Evolutionary conservation across 345 rosid species (phyloP).

Genomic region (Arabidopsis suecica): DNA sequence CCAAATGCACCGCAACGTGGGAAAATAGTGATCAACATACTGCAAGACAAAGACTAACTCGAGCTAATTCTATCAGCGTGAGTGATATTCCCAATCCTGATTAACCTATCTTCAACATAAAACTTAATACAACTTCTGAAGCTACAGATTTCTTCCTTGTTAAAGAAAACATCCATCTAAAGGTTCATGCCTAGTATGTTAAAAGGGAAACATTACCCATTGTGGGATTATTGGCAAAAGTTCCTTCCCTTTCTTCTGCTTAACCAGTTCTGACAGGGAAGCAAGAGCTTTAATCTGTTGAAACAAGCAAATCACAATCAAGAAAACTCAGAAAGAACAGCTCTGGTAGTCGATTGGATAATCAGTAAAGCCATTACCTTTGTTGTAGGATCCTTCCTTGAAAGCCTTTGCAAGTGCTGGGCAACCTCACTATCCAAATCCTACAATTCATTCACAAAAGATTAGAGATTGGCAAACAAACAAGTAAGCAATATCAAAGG

Average conservation of each 20-base stretch:
- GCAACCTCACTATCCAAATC: conserved; percentile 81
- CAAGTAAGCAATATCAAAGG: not conserved
- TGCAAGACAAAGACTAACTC: conserved; percentile 3
- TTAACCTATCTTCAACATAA: conserved; percentile 10
- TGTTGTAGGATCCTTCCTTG: conserved; percentile 89
- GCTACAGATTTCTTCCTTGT: conserved; percentile 12
- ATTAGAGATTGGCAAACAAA: conserved; percentile 21
- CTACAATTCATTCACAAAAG: conserved; percentile 49
- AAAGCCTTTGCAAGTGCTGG: conserved; percentile 82
- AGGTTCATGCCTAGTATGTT: not conserved
- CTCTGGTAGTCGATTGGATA: conserved; percentile 11
- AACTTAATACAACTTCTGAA: conserved; percentile 3
- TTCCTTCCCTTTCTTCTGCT: conserved; percentile 79
- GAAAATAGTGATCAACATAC: conserved; percentile 23
- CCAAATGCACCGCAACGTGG: conserved; percentile 9
- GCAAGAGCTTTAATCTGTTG: conserved; percentile 89
- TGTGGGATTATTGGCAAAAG: conserved; percentile 73
- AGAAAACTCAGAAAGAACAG: conserved; percentile 16
- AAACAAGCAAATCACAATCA: conserved; percentile 34
- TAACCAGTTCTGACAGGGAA: conserved; percentile 63
- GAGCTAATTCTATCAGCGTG: conserved; percentile 12
- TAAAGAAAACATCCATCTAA: not conserved
- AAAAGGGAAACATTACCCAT: conserved; percentile 68
- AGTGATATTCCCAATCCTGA: conserved; percentile 9
- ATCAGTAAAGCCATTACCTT: conserved; percentile 54